Evolutionary conservation across 176 grass and related monocot species (phyloP).

Genomic region (Carex myosuroides): DNA sequence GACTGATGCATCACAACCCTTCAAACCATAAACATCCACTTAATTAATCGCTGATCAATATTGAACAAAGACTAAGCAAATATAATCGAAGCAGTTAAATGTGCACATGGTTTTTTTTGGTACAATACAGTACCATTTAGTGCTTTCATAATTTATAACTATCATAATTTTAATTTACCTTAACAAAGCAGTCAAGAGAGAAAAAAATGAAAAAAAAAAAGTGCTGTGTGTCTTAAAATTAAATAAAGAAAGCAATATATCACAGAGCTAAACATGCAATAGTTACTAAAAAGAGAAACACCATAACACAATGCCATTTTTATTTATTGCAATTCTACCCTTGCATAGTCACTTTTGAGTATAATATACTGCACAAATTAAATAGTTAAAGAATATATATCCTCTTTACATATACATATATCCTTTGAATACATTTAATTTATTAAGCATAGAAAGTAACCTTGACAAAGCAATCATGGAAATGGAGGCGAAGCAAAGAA

Average conservation of each 20-base stretch:
- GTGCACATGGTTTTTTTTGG: background rate
- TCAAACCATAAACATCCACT: background rate
- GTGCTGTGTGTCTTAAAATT: background rate
- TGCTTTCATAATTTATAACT: background rate
- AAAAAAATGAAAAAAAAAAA: background rate
- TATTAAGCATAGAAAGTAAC: background rate
- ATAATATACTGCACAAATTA: background rate
- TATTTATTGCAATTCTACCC: background rate
- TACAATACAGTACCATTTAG: background rate
- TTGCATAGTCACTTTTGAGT: background rate
- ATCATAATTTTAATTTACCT: background rate
- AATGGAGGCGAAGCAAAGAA: conserved; percentile 75
- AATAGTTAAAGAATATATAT: too few relatives aligned
- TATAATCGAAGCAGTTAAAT: background rate
- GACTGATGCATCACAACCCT: conserved; percentile 84
- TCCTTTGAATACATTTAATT: too few relatives aligned
- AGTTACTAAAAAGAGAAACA: too few relatives aligned
- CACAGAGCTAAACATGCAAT: background rate
- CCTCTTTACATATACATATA: too few relatives aligned
- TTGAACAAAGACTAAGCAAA: background rate
- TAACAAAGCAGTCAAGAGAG: background rate
- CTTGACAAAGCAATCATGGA: conserved; percentile 96
- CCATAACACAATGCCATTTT: background rate
- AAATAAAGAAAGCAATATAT: background rate
- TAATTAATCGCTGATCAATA: background rate